phyloP scores from a whole-genome alignment of 345 rosid genomes.

The Salix exigua region DNA sequence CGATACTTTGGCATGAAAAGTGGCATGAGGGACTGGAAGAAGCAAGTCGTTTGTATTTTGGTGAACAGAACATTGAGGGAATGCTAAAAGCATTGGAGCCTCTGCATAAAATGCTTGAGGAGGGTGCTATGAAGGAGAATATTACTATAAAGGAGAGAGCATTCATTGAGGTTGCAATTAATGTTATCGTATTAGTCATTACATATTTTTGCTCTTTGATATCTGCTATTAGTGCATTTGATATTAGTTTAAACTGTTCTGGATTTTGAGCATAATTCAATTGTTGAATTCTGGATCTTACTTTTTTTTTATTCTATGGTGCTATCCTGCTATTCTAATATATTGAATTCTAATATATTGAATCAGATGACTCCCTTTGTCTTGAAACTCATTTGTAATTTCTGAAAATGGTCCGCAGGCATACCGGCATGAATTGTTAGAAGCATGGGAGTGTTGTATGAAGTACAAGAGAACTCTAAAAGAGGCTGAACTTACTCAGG shows the following conservation, averaged over 20 bases:
- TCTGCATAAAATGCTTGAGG: conserved; percentile 81
- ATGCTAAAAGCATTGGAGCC: conserved; percentile 96
- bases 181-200: not conserved
- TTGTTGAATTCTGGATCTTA: not conserved
- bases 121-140: conserved; percentile 71
- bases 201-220: not conserved
- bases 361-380: not conserved
- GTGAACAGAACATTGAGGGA: conserved; percentile 95
- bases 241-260: not conserved
- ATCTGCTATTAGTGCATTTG: not conserved
- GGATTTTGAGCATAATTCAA: not conserved
- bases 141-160: conserved; percentile 83
- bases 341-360: not conserved
- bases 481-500: conserved; percentile 99
- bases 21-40: conserved; percentile 99
- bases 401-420: conserved; percentile 45
- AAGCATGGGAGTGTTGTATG: conserved; percentile 91
- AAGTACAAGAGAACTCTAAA: conserved; percentile 80
- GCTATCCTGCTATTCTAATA: not conserved
- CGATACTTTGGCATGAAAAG: conserved; percentile 98
- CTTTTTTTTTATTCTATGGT: not conserved
- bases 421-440: conserved; percentile 75
- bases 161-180: conserved; percentile 72
- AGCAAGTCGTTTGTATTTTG: conserved; percentile 96
- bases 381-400: not conserved